A percentile compares a stretch with the other conserved stretches of the same genome.
Evolutionary conservation across 2,329 filamentous ascomycete species (phyloP).

Genomic region (Paraphoma sp.): DNA sequence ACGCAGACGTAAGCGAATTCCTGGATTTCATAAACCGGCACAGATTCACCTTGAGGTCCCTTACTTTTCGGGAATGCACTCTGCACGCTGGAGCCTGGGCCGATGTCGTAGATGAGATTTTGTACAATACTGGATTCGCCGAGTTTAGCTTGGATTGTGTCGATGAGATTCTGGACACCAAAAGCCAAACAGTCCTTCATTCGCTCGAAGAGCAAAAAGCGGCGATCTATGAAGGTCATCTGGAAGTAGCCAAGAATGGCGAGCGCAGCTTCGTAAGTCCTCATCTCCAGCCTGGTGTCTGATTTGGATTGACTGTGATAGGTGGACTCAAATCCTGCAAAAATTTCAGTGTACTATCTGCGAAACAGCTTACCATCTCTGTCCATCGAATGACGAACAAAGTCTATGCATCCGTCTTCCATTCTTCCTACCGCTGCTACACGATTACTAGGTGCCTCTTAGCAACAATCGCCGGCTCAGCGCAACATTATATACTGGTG

Average conservation of each 20-base stretch:
- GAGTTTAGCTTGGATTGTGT: conserved; percentile 27
- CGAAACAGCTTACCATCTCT: background rate
- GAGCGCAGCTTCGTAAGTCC: conserved; percentile 22
- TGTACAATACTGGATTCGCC: conserved; percentile 21
- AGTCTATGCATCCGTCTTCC: too few species aligned
- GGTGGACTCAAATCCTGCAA: conserved; percentile 6
- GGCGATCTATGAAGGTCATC: conserved; percentile 18
- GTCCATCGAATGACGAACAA: background rate
- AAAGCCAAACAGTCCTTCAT: background rate
- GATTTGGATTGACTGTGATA: background rate
- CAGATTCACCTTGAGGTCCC: conserved; percentile 19
- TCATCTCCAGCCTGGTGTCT: too few species aligned
- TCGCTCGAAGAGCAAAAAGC: background rate
- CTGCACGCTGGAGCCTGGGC: conserved; percentile 29
- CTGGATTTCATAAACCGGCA: conserved; percentile 25
- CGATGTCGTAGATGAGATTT: conserved; percentile 33
- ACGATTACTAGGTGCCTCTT: too few species aligned
- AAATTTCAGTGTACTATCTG: conserved; percentile 9
- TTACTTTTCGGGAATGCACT: conserved; percentile 20
- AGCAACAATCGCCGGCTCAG: too few species aligned
- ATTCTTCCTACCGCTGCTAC: too few species aligned
- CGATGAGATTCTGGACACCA: conserved; percentile 14
- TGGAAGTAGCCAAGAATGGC: conserved; percentile 7
- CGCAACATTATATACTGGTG: too few species aligned
- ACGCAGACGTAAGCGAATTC: conserved; percentile 23